Percentiles rank a stretch among this genome's conserved stretches.
These are phyloP conservation scores for Rhipidocladum racemiflorum DNA, from an alignment of 176 grass and related monocot species.

Conservation along the genomic window DNA sequence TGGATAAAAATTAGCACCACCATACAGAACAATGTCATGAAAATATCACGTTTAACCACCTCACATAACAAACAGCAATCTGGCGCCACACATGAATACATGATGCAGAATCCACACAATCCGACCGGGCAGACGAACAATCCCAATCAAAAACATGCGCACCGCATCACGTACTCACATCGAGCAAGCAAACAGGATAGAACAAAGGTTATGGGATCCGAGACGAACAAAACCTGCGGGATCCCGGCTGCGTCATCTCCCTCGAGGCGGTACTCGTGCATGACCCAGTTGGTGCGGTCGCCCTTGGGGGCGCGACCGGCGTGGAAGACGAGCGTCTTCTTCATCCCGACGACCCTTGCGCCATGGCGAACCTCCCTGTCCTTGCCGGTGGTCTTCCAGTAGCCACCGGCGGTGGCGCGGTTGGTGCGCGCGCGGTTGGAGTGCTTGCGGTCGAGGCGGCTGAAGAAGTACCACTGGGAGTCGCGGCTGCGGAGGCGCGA, in stretches of 20 bases:
- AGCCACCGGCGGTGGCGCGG: conserved; percentile 64
- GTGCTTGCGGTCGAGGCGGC: conserved; percentile 89
- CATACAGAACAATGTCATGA: background rate
- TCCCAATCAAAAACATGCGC: background rate
- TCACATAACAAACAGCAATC: background rate
- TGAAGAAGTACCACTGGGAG: conserved; percentile 98
- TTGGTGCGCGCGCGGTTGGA: conserved; percentile 82
- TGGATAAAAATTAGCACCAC: background rate
- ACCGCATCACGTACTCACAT: background rate
- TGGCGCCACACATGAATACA: background rate
- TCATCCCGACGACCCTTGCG: conserved; percentile 63
- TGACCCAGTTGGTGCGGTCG: conserved; percentile 94
- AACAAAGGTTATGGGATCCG: background rate
- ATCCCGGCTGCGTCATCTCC: conserved; percentile 45
- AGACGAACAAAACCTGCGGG: conserved; percentile 33
- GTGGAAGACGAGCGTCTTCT: conserved; percentile 97
- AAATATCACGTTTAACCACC: background rate
- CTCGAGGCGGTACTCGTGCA: conserved; percentile 96
- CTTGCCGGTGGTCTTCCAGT: conserved; percentile 99
- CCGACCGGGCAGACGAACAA: background rate
- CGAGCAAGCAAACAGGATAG: background rate
- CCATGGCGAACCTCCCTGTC: conserved; percentile 72
- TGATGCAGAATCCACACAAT: background rate
- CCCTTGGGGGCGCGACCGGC: conserved; percentile 71
- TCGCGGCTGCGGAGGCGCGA: conserved; percentile 80